Evolutionary conservation across 495 filamentous ascomycete species (phyloP).

Genomic region (Copromyces sp.): DNA sequence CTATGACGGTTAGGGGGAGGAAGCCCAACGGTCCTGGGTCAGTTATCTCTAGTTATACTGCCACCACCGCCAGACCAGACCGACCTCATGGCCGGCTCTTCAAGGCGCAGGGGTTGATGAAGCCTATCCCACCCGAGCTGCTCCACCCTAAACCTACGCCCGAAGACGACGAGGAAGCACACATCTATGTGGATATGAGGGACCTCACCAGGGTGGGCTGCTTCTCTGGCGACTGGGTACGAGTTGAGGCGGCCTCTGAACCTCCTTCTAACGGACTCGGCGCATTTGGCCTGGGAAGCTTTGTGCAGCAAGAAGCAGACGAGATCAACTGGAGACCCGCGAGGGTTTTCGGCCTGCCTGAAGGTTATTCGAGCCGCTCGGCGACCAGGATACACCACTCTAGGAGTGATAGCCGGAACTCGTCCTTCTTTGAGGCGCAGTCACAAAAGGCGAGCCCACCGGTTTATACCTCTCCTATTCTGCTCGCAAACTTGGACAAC

Average conservation of each 20-base stretch:
- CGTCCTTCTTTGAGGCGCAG: constrained; percentile 47
- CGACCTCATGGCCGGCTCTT: constrained; percentile 52
- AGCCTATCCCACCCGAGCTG: constrained; percentile 62
- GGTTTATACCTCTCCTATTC: constrained; percentile 72
- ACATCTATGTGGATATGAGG: constrained; percentile 79
- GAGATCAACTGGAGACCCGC: constrained; percentile 58
- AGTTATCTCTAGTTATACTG: constrained; percentile 74
- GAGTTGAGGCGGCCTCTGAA: constrained; percentile 62
- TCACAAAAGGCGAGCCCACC: constrained; percentile 43
- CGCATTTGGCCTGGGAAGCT: constrained; percentile 44
- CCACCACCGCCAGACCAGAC: constrained; percentile 61
- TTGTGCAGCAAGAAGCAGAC: constrained; percentile 35
- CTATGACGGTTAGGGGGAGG: constrained; percentile 50
- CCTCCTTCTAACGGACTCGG: constrained; percentile 49
- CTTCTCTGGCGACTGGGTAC: constrained; percentile 98
- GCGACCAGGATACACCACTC: constrained; percentile 42
- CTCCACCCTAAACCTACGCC: constrained; percentile 69
- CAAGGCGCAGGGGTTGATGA: constrained; percentile 66
- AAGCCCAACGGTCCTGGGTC: constrained; percentile 66
- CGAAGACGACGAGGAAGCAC: constrained; percentile 76
- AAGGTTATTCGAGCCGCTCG: constrained; percentile 47
- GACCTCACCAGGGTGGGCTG: constrained; percentile 81
- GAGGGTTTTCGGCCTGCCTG: constrained; percentile 78
- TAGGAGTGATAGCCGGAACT: constrained; percentile 37
- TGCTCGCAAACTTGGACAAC: constrained; percentile 72